Percentiles rank a stretch among this genome's conserved stretches.
Evolutionary conservation across 805 yeast genomes (phyloP).

Genomic region (Zygosaccharomyces lentus): DNA sequence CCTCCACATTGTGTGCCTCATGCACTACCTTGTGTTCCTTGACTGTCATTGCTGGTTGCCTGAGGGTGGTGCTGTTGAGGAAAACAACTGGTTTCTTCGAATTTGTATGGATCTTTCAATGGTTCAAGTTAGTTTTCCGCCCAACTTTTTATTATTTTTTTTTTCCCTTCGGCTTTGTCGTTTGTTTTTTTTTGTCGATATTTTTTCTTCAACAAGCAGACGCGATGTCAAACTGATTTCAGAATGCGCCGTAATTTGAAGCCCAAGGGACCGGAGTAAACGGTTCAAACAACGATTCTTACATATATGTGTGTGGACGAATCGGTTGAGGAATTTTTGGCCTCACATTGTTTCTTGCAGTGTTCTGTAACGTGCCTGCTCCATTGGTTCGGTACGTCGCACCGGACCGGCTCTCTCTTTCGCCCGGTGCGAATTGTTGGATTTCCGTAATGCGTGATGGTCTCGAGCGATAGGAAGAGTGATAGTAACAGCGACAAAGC

Average conservation of each 20-base stretch:
- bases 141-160: neutral
- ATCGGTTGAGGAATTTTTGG: neutral
- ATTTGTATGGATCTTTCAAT: neutral
- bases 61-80: neutral
- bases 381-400: neutral
- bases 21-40: constrained; percentile 38
- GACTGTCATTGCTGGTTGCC: constrained; percentile 14
- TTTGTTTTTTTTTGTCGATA: neutral
- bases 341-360: neutral
- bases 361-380: neutral
- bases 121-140: constrained; percentile 1
- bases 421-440: neutral
- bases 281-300: too few species aligned
- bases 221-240: constrained; percentile 1
- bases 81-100: neutral
- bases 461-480: neutral
- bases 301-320: neutral
- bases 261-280: neutral
- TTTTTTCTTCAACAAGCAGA: neutral
- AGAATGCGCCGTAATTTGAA: neutral
- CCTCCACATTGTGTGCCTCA: constrained; percentile 38
- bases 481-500: neutral
- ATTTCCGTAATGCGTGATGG: neutral
- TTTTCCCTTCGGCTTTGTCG: constrained; percentile 1
- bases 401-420: neutral